A percentile compares a stretch with the other conserved stretches of the same genome.
These are phyloP conservation scores for Ceratobasidium papillatum DNA, from an alignment of 1,284 basidiomycete species.

Conservation along the genomic window DNA sequence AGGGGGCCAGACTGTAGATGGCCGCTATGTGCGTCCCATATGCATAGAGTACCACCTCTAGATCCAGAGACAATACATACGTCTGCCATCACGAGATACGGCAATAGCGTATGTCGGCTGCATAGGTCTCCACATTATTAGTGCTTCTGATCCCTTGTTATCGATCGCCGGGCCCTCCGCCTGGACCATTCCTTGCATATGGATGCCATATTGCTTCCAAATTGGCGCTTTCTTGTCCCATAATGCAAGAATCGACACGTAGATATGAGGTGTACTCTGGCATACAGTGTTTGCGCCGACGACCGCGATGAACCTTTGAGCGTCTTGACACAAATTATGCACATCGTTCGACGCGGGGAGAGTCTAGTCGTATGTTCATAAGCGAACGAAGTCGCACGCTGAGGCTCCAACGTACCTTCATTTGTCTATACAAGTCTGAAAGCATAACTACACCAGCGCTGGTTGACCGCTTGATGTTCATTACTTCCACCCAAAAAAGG, in stretches of 20 bases:
- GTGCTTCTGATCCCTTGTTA: background rate
- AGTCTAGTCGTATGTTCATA: background rate
- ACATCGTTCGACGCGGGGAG: background rate
- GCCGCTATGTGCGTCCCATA: background rate
- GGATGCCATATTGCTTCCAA: background rate
- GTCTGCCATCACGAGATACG: background rate
- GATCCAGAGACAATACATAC: background rate
- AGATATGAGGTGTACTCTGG: conserved; percentile 17
- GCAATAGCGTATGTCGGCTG: background rate
- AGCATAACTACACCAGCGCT: background rate
- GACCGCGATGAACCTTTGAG: background rate
- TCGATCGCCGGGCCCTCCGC: background rate
- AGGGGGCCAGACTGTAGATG: background rate
- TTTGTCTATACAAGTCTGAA: background rate
- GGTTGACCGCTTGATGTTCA: background rate
- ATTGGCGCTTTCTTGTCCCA: background rate
- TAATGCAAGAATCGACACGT: conserved; percentile 10
- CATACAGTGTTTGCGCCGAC: background rate
- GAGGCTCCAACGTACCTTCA: background rate
- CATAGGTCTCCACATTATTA: background rate
- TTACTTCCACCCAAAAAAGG: conserved; percentile 28
- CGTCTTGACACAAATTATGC: background rate
- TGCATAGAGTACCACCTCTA: background rate
- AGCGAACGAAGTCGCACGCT: too few species aligned
- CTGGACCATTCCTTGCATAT: background rate